Conservation (phyloP, 768 basidiomycete genomes). For the Auricularia sp. region DNA sequence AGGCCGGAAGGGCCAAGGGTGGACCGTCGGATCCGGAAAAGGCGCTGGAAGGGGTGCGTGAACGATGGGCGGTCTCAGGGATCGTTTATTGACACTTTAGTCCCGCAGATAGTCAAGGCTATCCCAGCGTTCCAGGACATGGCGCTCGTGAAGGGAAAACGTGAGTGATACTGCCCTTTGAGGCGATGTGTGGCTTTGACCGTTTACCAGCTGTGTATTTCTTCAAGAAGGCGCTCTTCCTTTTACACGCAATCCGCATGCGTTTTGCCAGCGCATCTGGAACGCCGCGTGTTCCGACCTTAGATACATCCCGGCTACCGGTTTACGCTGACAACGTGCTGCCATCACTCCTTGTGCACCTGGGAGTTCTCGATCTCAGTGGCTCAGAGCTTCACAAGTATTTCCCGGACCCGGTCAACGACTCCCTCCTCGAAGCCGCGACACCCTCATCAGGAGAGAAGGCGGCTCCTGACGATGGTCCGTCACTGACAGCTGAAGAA, state of each 20-base stretch:
- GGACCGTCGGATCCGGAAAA: constrained; percentile 36
- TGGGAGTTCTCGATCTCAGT: constrained; percentile 65
- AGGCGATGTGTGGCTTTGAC: neutral
- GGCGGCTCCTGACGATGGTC: neutral
- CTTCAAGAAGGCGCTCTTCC: constrained; percentile 84
- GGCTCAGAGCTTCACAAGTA: constrained; percentile 29
- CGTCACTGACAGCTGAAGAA: constrained; percentile 37
- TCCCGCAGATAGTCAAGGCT: constrained; percentile 54
- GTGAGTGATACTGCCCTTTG: constrained; percentile 31
- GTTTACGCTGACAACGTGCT: constrained; percentile 76
- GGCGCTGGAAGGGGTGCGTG: constrained; percentile 51
- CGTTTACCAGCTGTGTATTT: constrained; percentile 58
- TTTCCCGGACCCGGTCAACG: constrained; percentile 29
- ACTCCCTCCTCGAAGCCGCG: neutral
- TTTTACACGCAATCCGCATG: constrained; percentile 56
- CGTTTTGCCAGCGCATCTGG: constrained; percentile 52
- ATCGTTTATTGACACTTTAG: constrained; percentile 4
- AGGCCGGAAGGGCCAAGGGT: constrained; percentile 20
- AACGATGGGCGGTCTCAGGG: constrained; percentile 1
- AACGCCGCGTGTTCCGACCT: constrained; percentile 47
- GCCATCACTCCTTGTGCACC: constrained; percentile 70
- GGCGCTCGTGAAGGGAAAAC: constrained; percentile 50
- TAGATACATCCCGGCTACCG: constrained; percentile 47
- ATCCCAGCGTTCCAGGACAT: constrained; percentile 81
- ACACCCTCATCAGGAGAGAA: neutral